A percentile compares a stretch with the other conserved stretches of the same genome.
Evolutionary conservation across 140 eudicot species (phyloP).

Genomic region (Oenanthe javanica): DNA sequence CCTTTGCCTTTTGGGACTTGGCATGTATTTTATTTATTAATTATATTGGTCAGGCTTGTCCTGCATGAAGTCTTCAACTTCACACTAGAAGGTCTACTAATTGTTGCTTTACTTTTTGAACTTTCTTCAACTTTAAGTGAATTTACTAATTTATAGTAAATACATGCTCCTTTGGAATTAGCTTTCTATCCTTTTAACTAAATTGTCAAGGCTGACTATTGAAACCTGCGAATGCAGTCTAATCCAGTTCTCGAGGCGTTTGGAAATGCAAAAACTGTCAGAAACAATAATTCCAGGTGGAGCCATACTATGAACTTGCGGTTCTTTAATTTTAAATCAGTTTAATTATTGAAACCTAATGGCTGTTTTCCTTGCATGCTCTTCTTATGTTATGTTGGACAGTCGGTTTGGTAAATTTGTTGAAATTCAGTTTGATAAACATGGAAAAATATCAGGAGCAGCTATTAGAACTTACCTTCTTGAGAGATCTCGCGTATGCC

Average conservation of each 20-base stretch:
- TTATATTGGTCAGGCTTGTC: not conserved
- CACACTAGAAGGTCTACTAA: not conserved
- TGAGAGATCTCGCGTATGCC: constrained; percentile 96
- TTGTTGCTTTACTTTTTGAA: not conserved
- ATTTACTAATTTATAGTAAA: not conserved
- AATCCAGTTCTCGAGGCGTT: constrained; percentile 99
- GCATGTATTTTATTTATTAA: not conserved
- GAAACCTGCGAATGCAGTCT: constrained; percentile 54
- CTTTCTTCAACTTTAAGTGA: not conserved
- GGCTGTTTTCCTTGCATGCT: constrained; percentile 19
- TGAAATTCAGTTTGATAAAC: constrained; percentile 91
- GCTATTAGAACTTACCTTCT: constrained; percentile 96
- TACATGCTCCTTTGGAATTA: constrained; percentile 5
- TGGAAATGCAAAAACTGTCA: constrained; percentile 97
- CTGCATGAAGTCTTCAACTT: not conserved
- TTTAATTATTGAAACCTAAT: constrained; percentile 2
- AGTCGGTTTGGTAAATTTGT: constrained; percentile 99
- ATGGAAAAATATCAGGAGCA: constrained; percentile 90
- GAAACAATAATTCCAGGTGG: constrained; percentile 94
- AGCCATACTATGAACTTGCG: constrained; percentile 17
- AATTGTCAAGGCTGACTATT: constrained; percentile 14
- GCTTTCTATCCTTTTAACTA: constrained; percentile 9
- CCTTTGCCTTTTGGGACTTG: not conserved
- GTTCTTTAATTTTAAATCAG: not conserved
- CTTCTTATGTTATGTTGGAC: constrained; percentile 22